Evolutionary conservation across 2,329 filamentous ascomycete genomes (phyloP).

Genomic region (Pestalotiopsis sp.): DNA sequence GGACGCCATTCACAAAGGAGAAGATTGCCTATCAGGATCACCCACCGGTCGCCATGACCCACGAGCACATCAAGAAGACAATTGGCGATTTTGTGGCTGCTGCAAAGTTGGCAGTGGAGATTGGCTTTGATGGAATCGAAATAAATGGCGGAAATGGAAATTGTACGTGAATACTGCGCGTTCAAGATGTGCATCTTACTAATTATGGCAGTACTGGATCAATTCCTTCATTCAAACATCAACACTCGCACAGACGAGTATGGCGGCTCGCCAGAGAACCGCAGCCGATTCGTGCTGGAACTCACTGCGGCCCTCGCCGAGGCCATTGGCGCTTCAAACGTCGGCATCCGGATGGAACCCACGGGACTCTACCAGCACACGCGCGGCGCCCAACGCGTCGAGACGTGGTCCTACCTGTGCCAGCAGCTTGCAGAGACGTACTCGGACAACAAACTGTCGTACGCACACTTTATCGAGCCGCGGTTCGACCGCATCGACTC

Average conservation of each 20-base stretch:
- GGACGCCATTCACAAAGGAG: slow-evolving; percentile 17
- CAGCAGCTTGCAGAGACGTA: slow-evolving; percentile 35
- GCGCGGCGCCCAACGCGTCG: slow-evolving; percentile 45
- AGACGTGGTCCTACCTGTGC: slow-evolving; percentile 50
- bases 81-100: slow-evolving; percentile 26
- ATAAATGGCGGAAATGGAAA: slow-evolving; percentile 26
- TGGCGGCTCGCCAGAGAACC: slow-evolving; percentile 32
- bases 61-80: slow-evolving; percentile 28
- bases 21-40: slow-evolving; percentile 27
- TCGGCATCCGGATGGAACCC: slow-evolving; percentile 34
- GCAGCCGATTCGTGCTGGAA: slow-evolving; percentile 33
- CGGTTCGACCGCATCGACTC: slow-evolving; percentile 44
- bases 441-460: slow-evolving; percentile 37
- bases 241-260: slow-evolving; percentile 34
- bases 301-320: slow-evolving; percentile 29
- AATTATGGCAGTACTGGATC: slow-evolving; percentile 12
- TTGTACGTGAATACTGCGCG: not conserved
- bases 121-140: slow-evolving; percentile 55
- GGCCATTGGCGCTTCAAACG: slow-evolving; percentile 30
- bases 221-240: slow-evolving; percentile 25
- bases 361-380: slow-evolving; percentile 49
- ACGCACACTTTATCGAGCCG: slow-evolving; percentile 53
- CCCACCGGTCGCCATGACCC: slow-evolving; percentile 41
- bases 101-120: slow-evolving; percentile 29
- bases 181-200: not conserved